Base-by-base conservation (phyloP, 179 eudicot genomes). In the Actinidia polygama region DNA sequence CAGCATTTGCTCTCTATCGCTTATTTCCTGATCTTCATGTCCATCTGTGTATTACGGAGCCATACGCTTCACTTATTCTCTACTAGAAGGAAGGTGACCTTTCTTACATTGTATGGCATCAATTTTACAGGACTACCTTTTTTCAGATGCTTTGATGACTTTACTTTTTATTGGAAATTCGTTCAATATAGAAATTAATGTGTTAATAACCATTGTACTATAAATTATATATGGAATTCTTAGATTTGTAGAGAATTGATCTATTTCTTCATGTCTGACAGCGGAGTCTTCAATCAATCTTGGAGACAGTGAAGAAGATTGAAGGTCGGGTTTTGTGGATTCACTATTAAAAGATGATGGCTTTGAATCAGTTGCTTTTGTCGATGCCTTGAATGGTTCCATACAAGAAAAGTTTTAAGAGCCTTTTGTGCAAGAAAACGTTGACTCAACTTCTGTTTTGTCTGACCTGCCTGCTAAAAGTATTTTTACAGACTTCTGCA, bases 21-120 rank as follows among this genome's bases (percentile, higher is more conserved):
- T 85, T 96, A 86, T 96, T 96, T 88, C 97, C 95, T 57, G 99
- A 96, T 87, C 86, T 96, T 80, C 99, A 98, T 21, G 86, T 93
- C 82, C 93, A 92, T 77, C 81, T 93, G 73, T 85, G 91, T 85
- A 85, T 96, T 79, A 79, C 89, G 46, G 94, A 96, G 91, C 97
- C 95, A 77, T 92, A 94, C 80, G 89, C 94, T 85, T 87, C 92
- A 19, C 90, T 93, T 84, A 86, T 93, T 83, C 79, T 80, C 44
- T 88, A 87, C 44, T 96, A 98, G 99, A 90, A 89, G 81, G 94
- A 93, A 90, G 99, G 99, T 94, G 79, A 90, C 19, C 44, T 62
- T 77, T 82, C 73, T 59, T 73, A 57, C 11, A 16, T 75, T 55
- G 47, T 75, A 8, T 73, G 75, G 9, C 24, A 5, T 59, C 23